Conservation (phyloP, 2,329 filamentous ascomycete genomes). For the Colletotrichum noveboracense region DNA sequence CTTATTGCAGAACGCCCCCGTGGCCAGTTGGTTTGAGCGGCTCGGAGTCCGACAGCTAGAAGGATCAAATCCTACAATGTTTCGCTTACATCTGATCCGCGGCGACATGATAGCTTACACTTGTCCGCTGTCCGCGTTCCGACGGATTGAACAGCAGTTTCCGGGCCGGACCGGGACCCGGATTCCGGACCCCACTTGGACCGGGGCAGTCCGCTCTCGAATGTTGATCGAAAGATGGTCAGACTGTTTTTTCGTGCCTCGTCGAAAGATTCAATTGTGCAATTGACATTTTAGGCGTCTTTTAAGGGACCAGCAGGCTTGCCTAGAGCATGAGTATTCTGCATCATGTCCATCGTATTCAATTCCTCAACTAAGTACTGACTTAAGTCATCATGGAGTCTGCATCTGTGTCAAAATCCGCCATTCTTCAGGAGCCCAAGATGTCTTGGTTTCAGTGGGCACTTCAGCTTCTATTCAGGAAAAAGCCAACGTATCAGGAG, state of each 20-base stretch:
- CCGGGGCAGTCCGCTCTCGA: background rate
- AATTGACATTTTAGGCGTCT: background rate
- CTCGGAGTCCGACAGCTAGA: background rate
- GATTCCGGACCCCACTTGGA: background rate
- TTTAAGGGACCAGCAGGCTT: background rate
- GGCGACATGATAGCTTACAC: background rate
- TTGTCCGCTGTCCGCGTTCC: background rate
- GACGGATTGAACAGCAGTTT: background rate
- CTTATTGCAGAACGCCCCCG: no score
- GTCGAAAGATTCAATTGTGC: background rate
- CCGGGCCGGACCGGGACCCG: background rate
- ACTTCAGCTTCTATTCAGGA: background rate
- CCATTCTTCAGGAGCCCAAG: background rate
- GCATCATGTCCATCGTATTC: background rate
- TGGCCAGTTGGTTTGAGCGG: background rate
- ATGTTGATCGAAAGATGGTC: background rate
- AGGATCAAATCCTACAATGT: background rate
- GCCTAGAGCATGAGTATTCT: background rate
- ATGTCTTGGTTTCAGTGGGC: background rate
- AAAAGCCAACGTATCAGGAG: background rate
- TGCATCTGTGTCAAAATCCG: background rate
- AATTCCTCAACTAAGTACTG: background rate
- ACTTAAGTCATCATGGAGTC: background rate
- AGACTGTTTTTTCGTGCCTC: background rate
- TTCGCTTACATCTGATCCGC: accelerated